phyloP scores from a whole-genome alignment of 164 flowering plant genomes.

The Berberis vulgaris region DNA sequence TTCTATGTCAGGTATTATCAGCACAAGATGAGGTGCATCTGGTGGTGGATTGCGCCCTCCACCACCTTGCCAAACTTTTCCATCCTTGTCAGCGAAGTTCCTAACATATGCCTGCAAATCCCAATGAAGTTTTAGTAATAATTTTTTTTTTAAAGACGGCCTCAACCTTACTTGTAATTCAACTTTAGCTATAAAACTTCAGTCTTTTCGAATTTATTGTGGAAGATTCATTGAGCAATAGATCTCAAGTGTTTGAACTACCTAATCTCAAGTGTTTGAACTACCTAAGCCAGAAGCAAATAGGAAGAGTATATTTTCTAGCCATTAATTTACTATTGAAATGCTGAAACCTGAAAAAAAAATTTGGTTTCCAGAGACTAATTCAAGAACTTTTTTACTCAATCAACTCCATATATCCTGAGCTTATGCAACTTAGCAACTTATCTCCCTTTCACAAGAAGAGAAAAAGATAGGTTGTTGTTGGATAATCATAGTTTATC shows the following conservation, averaged over 20 bases:
- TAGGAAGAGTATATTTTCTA: background rate
- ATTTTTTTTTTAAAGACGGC: too few species aligned
- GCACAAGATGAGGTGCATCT: conserved; percentile 86
- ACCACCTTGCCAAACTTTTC: conserved; percentile 94
- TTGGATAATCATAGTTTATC: conserved; percentile 27
- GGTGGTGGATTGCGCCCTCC: conserved; percentile 98
- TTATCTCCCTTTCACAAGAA: background rate
- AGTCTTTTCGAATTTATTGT: too few species aligned
- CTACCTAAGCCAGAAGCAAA: background rate
- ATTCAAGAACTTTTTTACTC: too few species aligned
- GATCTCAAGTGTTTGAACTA: background rate
- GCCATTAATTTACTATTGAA: background rate
- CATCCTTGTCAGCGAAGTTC: conserved; percentile 86
- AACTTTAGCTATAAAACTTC: background rate
- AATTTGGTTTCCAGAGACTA: too few species aligned
- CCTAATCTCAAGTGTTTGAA: background rate
- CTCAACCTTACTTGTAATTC: background rate
- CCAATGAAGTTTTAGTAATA: background rate
- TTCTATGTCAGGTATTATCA: conserved; percentile 91
- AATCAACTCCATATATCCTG: too few species aligned
- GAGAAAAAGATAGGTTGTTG: background rate
- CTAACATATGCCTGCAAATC: conserved; percentile 53
- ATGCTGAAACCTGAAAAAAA: too few species aligned
- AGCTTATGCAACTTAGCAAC: background rate
- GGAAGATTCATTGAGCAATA: background rate